A percentile compares a stretch with the other conserved stretches of the same genome.
Evolutionary conservation across 208 protist genomes (phyloP).

Genomic region (Trichomonas vaginalis): DNA sequence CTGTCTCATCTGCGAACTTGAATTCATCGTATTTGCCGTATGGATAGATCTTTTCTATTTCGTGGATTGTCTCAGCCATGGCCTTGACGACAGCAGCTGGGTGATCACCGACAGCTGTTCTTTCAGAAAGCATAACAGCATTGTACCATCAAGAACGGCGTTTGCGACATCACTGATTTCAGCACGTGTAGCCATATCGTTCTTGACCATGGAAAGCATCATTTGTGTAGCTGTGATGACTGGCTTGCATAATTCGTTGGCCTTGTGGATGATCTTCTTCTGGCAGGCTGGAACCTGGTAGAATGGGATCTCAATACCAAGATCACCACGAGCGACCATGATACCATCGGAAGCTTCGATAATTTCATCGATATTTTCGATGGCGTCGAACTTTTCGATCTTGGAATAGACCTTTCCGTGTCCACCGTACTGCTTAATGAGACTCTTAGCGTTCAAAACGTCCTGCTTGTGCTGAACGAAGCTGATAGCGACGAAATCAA

Average conservation of each 20-base stretch:
- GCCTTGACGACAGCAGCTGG: constrained; percentile 27
- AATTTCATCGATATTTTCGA: constrained; percentile 91
- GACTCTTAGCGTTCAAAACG: constrained; percentile 65
- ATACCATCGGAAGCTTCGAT: constrained; percentile 78
- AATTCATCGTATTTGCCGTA: background rate
- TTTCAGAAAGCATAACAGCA: constrained; percentile 38
- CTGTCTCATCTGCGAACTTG: constrained; percentile 19
- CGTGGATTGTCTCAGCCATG: constrained; percentile 22
- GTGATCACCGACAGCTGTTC: constrained; percentile 36
- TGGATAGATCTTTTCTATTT: constrained; percentile 20
- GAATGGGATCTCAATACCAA: constrained; percentile 89
- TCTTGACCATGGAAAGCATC: constrained; percentile 40
- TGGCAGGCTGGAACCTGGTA: constrained; percentile 87
- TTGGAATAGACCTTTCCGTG: constrained; percentile 83
- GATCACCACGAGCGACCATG: constrained; percentile 91
- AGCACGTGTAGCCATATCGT: constrained; percentile 32
- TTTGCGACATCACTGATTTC: constrained; percentile 40
- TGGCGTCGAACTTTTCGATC: constrained; percentile 92
- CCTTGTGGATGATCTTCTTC: constrained; percentile 95
- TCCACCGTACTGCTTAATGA: constrained; percentile 40
- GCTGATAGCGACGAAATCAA: constrained; percentile 94
- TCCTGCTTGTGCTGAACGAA: constrained; percentile 79
- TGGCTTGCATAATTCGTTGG: constrained; percentile 83
- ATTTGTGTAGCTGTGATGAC: constrained; percentile 55
- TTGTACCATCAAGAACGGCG: constrained; percentile 39